Conservation (phyloP, 805 yeast species). For the Myxozyma vanderwaltii region DNA sequence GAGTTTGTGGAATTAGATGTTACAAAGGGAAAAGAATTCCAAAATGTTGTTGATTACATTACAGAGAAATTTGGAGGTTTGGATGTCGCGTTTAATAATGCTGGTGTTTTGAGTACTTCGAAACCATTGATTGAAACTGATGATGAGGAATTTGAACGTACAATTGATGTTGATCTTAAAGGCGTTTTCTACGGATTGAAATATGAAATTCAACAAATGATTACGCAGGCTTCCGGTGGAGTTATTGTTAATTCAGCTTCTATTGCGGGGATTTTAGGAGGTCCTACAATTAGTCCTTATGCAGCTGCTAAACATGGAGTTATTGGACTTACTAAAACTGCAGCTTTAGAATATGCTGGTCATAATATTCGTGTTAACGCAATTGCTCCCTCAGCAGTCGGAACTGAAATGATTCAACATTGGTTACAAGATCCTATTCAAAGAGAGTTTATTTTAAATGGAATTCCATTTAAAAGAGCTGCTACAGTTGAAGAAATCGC, state of each 20-base stretch:
- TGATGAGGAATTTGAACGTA: conserved; percentile 43
- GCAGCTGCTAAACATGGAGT: conserved; percentile 19
- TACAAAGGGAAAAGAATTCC: background rate
- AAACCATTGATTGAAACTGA: conserved; percentile 41
- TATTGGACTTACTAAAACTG: conserved; percentile 14
- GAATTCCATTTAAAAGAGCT: conserved; percentile 1
- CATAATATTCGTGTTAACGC: conserved; percentile 23
- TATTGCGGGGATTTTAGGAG: conserved; percentile 7
- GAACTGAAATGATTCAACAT: conserved; percentile 10
- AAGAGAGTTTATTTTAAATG: conserved; percentile 1
- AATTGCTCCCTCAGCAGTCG: conserved; percentile 19
- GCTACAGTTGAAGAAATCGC: conserved; percentile 6
- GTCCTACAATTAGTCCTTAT: conserved; percentile 11
- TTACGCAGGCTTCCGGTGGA: conserved; percentile 1
- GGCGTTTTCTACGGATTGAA: conserved; percentile 40
- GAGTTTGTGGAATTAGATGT: background rate
- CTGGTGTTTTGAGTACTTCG: conserved; percentile 61
- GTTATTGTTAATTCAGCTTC: conserved; percentile 10
- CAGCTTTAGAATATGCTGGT: conserved; percentile 16
- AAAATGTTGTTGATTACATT: conserved; percentile 40
- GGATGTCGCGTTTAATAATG: conserved; percentile 82
- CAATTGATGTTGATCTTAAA: conserved; percentile 43
- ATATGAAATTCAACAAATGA: conserved; percentile 5
- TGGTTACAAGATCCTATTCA: background rate
- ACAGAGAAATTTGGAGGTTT: conserved; percentile 68